phyloP scores from a whole-genome alignment of 169 alveolate species.

The Plasmodium knowlesi region DNA sequence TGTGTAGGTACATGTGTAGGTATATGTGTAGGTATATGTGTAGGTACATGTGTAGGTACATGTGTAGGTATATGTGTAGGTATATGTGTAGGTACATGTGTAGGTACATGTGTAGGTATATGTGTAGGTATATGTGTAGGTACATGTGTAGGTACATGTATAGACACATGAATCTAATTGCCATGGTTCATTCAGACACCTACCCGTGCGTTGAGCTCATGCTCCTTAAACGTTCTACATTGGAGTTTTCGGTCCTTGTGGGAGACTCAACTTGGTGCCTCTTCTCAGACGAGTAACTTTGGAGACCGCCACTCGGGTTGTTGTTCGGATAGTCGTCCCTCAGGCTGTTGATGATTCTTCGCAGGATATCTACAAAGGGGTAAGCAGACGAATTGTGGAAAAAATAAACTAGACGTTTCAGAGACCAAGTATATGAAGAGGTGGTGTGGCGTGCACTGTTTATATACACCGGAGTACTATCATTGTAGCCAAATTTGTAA shows the following conservation, averaged over 20 bases:
- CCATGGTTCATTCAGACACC: background rate
- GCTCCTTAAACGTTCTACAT: background rate
- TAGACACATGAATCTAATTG: background rate
- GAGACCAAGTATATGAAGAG: background rate
- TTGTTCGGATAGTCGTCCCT: background rate
- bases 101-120: background rate
- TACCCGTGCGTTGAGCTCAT: conserved; percentile 9
- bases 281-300: background rate
- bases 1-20: background rate
- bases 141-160: background rate
- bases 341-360: background rate
- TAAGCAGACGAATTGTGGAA: background rate
- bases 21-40: background rate
- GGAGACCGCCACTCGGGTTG: background rate
- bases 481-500: background rate
- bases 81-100: background rate
- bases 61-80: background rate
- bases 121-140: background rate
- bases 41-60: background rate
- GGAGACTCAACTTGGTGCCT: background rate
- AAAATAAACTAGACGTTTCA: background rate
- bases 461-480: background rate
- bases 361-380: conserved; percentile 8
- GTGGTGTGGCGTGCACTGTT: background rate
- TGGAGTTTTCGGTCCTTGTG: background rate